Evolutionary conservation across 352 stramenopile species (phyloP).

Genomic region (Thalassiosira allenii): DNA sequence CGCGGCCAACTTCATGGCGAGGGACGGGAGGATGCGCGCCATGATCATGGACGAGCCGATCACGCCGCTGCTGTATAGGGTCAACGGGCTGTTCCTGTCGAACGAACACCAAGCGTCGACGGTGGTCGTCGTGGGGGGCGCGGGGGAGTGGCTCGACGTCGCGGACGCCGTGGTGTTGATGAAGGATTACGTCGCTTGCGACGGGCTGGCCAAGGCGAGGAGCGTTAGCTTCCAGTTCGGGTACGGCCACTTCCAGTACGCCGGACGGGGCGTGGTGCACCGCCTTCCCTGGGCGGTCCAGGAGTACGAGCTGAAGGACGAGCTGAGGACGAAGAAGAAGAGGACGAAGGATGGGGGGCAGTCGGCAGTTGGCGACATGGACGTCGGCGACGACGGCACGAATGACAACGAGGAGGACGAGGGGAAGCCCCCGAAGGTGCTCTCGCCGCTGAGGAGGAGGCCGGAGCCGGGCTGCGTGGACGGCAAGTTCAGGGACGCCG

Average conservation of each 20-base stretch:
- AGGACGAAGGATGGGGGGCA: no score
- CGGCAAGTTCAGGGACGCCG: conserved; percentile 46
- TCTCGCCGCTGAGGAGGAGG: conserved; percentile 59
- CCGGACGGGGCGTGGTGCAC: conserved; percentile 81
- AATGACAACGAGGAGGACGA: conserved; percentile 20
- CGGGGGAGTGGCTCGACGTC: conserved; percentile 98
- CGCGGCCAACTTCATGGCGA: conserved; percentile 99
- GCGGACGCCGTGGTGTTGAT: conserved; percentile 96
- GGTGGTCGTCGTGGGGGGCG: conserved; percentile 95
- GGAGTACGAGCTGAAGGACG: conserved; percentile 56
- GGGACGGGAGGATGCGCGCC: conserved; percentile 96
- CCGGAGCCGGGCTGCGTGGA: conserved; percentile 24
- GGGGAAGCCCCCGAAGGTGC: conserved; percentile 8
- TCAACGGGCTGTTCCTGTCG: conserved; percentile 90
- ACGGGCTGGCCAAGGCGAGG: conserved; percentile 91
- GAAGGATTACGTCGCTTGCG: conserved; percentile 92
- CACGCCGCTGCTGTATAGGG: conserved; percentile 95
- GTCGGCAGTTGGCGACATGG: no score
- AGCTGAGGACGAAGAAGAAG: not conserved
- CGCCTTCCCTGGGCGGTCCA: conserved; percentile 76
- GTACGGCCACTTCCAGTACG: conserved; percentile 86
- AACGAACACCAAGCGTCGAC: conserved; percentile 90
- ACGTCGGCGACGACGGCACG: not conserved
- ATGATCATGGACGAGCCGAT: conserved; percentile 97
- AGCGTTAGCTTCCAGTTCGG: conserved; percentile 85